phyloP scores from a whole-genome alignment of 495 filamentous ascomycete genomes.

The Lineolata rhizophorae region DNA sequence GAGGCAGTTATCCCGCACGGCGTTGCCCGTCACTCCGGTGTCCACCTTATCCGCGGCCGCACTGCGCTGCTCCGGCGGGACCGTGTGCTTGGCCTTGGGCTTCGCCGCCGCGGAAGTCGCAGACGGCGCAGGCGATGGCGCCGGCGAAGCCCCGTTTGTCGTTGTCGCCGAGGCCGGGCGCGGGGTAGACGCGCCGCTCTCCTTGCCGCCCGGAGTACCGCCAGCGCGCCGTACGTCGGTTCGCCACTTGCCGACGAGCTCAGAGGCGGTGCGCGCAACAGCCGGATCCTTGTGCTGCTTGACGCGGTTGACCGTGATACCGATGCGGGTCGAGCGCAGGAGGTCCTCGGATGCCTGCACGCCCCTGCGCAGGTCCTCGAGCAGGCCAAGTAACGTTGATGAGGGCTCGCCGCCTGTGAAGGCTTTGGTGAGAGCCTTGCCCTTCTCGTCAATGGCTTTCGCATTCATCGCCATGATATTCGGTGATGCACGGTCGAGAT shows the following conservation, averaged over 20 bases:
- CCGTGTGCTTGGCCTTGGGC: constrained; percentile 30
- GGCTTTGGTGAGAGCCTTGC: constrained; percentile 58
- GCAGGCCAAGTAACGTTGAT: constrained; percentile 37
- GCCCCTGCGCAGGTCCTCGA: constrained; percentile 56
- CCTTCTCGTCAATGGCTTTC: constrained; percentile 50
- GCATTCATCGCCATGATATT: constrained; percentile 53
- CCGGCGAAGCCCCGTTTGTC: constrained; percentile 23
- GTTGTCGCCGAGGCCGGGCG: no score
- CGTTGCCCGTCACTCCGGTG: constrained; percentile 42
- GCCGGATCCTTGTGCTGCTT: constrained; percentile 52
- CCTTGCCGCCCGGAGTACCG: no score
- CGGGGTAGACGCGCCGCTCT: constrained; percentile 26
- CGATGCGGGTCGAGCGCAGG: constrained; percentile 68
- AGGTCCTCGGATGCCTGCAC: constrained; percentile 74
- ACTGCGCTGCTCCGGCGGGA: constrained; percentile 55
- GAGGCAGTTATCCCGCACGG: constrained; percentile 55
- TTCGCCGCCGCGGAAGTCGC: constrained; percentile 21
- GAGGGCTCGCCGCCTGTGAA: constrained; percentile 42
- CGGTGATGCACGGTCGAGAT: not conserved
- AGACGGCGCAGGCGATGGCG: constrained; percentile 18
- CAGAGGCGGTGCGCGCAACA: constrained; percentile 48
- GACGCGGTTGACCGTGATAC: constrained; percentile 68
- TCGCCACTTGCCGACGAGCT: constrained; percentile 78
- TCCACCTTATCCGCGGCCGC: constrained; percentile 64
- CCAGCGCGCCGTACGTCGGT: constrained; percentile 34